Conservation (phyloP, 2,329 filamentous ascomycete species). For the Emergomyces orientalis region DNA sequence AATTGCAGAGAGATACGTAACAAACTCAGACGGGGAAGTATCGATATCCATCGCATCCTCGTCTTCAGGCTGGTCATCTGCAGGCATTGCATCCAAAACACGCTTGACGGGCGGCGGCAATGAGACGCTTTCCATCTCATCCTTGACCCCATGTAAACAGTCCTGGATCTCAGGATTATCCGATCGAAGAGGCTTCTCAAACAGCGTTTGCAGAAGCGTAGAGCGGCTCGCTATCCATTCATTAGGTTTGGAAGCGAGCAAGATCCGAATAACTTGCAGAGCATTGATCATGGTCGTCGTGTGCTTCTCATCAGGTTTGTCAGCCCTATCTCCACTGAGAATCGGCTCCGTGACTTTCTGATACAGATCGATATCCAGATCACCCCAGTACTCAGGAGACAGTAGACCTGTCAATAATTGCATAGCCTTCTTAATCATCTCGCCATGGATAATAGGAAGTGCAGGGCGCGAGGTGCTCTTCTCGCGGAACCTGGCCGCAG, state of each 20-base stretch:
- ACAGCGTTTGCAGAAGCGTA: conserved; percentile 67
- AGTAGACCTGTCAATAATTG: conserved; percentile 73
- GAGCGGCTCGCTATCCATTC: conserved; percentile 83
- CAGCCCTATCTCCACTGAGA: conserved; percentile 71
- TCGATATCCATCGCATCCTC: conserved; percentile 73
- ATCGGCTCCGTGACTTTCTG: conserved; percentile 83
- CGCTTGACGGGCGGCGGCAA: conserved; percentile 68
- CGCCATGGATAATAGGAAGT: conserved; percentile 51
- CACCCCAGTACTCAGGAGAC: conserved; percentile 80
- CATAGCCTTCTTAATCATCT: conserved; percentile 79
- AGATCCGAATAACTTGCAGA: conserved; percentile 80
- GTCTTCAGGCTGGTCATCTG: conserved; percentile 67
- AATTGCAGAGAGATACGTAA: conserved; percentile 72
- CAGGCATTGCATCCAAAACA: conserved; percentile 79
- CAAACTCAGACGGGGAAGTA: conserved; percentile 72
- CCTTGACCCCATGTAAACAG: conserved; percentile 67
- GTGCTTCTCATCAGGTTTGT: conserved; percentile 74
- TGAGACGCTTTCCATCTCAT: conserved; percentile 57
- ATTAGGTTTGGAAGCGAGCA: conserved; percentile 77
- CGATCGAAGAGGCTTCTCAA: conserved; percentile 80
- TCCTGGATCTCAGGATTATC: conserved; percentile 92
- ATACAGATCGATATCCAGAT: conserved; percentile 84
- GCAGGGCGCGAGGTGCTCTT: conserved; percentile 36
- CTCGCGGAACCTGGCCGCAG: conserved; percentile 58
- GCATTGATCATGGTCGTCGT: conserved; percentile 86